Percentiles rank a stretch among this genome's conserved stretches.
Evolutionary conservation across 768 basidiomycete species (phyloP).

Genomic region (Xerocomellus chrysenteron): DNA sequence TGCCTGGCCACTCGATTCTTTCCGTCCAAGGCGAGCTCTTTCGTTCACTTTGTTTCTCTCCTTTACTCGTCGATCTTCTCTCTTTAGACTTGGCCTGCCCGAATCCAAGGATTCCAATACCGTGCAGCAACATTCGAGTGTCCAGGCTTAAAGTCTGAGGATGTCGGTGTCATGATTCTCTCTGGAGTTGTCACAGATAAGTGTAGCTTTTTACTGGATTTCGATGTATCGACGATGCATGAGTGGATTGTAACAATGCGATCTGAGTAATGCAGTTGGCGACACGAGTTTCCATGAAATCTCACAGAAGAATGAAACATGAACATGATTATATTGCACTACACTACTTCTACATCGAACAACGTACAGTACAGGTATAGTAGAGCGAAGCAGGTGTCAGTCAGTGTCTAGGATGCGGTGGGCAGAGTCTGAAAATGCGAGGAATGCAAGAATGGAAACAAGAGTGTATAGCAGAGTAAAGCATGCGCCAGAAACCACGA

Average conservation of each 20-base stretch:
- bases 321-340: not conserved
- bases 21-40: slow-evolving; percentile 19
- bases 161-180: slow-evolving; percentile 26
- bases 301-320: not conserved
- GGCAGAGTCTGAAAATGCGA: not conserved
- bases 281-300: too few relatives aligned
- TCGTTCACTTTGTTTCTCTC: fast-evolving
- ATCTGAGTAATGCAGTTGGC: too few relatives aligned
- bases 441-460: not conserved
- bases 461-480: not conserved
- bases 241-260: too few relatives aligned
- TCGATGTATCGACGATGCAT: too few relatives aligned
- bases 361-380: not conserved
- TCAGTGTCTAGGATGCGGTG: not conserved
- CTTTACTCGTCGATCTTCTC: not conserved
- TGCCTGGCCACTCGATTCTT: not conserved
- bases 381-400: not conserved
- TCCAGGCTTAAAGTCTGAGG: slow-evolving; percentile 50
- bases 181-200: not conserved
- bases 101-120: slow-evolving; percentile 40
- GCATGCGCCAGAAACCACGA: not conserved
- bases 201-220: not conserved
- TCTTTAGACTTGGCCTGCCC: slow-evolving; percentile 42
- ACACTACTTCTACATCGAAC: not conserved
- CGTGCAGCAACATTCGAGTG: slow-evolving; percentile 53